A percentile compares a stretch with the other conserved stretches of the same genome.
These are phyloP conservation scores for Verticillium tricorpus DNA, from an alignment of 2,329 filamentous ascomycete genomes.

Conservation along the genomic window DNA sequence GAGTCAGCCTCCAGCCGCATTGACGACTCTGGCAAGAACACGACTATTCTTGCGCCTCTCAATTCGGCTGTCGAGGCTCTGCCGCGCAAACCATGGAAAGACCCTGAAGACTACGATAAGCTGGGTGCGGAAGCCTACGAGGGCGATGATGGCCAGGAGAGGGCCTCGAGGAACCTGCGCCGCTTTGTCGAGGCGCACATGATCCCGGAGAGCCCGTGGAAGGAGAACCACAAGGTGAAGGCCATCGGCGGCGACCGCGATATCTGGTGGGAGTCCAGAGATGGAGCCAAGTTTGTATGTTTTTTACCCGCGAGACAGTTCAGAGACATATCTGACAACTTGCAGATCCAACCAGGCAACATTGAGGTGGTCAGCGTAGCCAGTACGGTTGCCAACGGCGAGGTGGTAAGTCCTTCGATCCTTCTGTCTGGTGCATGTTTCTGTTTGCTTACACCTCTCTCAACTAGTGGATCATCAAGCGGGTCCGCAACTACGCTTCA, in stretches of 20 bases:
- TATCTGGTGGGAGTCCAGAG: conserved; percentile 77
- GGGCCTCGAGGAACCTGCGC: conserved; percentile 71
- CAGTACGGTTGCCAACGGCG: conserved; percentile 77
- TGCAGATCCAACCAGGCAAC: conserved; percentile 70
- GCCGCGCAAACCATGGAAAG: conserved; percentile 82
- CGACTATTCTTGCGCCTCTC: conserved; percentile 81
- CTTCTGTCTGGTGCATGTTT: background rate
- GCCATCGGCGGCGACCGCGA: conserved; percentile 61
- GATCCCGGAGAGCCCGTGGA: conserved; percentile 71
- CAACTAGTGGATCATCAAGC: conserved; percentile 59
- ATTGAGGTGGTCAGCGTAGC: conserved; percentile 73
- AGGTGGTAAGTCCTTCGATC: conserved; percentile 51
- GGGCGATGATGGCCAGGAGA: conserved; percentile 67
- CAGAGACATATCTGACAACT: background rate
- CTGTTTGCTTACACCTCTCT: background rate
- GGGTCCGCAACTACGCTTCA: conserved; percentile 39
- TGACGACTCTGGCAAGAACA: conserved; percentile 61
- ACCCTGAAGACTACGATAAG: conserved; percentile 65
- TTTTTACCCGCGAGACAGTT: background rate
- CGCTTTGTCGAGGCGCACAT: conserved; percentile 85
- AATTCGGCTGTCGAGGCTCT: conserved; percentile 77
- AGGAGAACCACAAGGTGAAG: conserved; percentile 58
- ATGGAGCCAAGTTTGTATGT: conserved; percentile 63
- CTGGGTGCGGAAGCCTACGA: conserved; percentile 71
- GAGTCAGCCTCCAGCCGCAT: conserved; percentile 65